Percentiles rank a stretch among this genome's conserved stretches.
phyloP scores from a whole-genome alignment of 345 rosid genomes.

The Sisymbrium irio region DNA sequence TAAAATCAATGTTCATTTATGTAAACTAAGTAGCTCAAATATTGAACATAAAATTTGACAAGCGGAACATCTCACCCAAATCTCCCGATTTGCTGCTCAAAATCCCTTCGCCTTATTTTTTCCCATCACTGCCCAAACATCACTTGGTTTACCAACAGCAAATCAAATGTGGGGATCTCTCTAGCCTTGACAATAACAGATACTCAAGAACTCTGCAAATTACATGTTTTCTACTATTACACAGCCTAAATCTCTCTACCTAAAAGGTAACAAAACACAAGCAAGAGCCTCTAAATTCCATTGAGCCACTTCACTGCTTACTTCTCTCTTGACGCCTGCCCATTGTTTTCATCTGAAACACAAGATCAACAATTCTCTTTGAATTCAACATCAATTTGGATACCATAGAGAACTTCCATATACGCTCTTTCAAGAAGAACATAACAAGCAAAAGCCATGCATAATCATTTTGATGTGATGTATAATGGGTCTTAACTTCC shows the following conservation, averaged over 20 bases:
- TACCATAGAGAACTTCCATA: neutral
- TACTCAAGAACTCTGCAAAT: neutral
- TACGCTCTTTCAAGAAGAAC: neutral
- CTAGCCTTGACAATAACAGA: slow-evolving; percentile 11
- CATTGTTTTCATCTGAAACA: slow-evolving; percentile 16
- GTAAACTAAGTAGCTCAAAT: neutral
- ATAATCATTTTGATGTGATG: neutral
- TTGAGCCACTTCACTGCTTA: slow-evolving; percentile 8
- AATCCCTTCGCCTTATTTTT: neutral
- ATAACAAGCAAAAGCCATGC: neutral
- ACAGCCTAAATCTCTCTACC: slow-evolving; percentile 27
- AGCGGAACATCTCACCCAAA: neutral
- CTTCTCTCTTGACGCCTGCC: slow-evolving; percentile 17
- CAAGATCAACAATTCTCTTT: neutral
- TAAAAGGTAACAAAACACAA: slow-evolving; percentile 4
- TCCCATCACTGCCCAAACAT: neutral
- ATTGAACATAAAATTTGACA: slow-evolving; percentile 2
- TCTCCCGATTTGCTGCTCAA: neutral
- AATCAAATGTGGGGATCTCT: slow-evolving; percentile 9
- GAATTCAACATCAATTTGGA: neutral
- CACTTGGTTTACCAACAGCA: neutral
- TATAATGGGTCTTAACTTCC: neutral
- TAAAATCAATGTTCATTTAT: neutral
- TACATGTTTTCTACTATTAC: slow-evolving; percentile 22
- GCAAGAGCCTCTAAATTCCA: neutral